Base-by-base conservation (phyloP, 257 asterid genomes). In the Penstemon newberryi region DNA sequence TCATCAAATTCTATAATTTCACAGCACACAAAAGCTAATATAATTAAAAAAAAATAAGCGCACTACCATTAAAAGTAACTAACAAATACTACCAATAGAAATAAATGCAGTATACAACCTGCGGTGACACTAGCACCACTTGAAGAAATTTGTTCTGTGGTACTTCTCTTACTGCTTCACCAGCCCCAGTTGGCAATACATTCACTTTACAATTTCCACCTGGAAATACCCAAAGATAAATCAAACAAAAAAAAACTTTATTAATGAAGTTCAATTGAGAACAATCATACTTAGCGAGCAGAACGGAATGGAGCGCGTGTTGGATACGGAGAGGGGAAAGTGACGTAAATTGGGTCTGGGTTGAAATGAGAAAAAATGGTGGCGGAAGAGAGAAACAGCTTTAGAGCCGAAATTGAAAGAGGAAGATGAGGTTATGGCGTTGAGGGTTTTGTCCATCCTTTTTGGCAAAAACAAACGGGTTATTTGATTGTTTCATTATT, bases 71-170 rank as follows among this genome's bases (percentile, higher is more conserved):
- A 25, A 4, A 43, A 42, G 9, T n/a, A 15, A 44, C n/a, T 2
- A 54, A 18, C n/a, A 11, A 4, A 15, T 4, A 51, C 56, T 15
- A 19, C 44, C 39, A 53, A 6, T 6, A 56, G 19, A 7, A 12
- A 44, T 9, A 6, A 64, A 50, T 51, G 39, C 63, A 57, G 37
- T 54, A 60, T 73, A 93, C 33, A 25, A 25, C 97, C 96, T 87
- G 99, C n/a, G 99, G 97, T 43, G 97, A 90, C 53, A 93, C 90
- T 71, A 90, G 80, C 66, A 90, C 97, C 60, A 87, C 97, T 66
- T 93, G 96, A 61, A 90, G 91, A 80, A 85, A 83, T 55, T 79
- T 83, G 67, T 82, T 81, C 66, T 71, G 66, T 4, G 80, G 62
- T 66, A 50, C 74, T 79, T 82, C 81, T 25, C 72, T 53, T 4